These are phyloP conservation scores for Hypoxylon trugodes DNA, from an alignment of 495 filamentous ascomycete species.

Conservation along the genomic window DNA sequence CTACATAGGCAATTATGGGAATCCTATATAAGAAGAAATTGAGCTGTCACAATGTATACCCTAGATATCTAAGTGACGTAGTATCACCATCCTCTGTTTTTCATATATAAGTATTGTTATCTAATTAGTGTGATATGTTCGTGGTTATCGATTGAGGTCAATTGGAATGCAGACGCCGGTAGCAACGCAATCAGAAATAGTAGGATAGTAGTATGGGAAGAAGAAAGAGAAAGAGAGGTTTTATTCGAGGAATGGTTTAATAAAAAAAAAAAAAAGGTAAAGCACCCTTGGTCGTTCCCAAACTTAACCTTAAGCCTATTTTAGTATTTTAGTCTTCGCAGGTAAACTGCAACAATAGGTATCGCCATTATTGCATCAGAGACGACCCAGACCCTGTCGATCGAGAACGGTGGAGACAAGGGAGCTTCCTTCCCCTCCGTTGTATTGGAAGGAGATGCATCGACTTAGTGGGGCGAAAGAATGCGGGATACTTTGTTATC, in stretches of 20 bases:
- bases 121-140: background rate
- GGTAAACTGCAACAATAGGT: conserved; percentile 25
- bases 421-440: conserved; percentile 14
- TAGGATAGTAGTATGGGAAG: background rate
- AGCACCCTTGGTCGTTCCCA: conserved; percentile 12
- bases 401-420: conserved; percentile 19
- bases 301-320: conserved; percentile 31
- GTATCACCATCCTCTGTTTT: too few species aligned
- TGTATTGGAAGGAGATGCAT: conserved; percentile 13
- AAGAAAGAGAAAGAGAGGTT: background rate
- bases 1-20: too few species aligned
- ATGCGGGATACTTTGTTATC: conserved; percentile 5
- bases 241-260: conserved; percentile 10
- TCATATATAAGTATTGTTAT: background rate
- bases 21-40: too few species aligned
- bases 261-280: conserved; percentile 13
- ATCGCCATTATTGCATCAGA: conserved; percentile 38
- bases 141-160: conserved; percentile 19
- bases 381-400: conserved; percentile 31
- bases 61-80: conserved; percentile 4
- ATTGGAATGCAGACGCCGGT: conserved; percentile 29
- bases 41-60: too few species aligned
- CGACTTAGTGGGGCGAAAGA: conserved; percentile 15
- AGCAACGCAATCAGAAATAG: background rate
- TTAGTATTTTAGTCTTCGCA: conserved; percentile 24